Percentiles rank a stretch among this genome's conserved stretches.
Conservation (phyloP, 768 basidiomycete genomes). For the Lactarius indigo region DNA sequence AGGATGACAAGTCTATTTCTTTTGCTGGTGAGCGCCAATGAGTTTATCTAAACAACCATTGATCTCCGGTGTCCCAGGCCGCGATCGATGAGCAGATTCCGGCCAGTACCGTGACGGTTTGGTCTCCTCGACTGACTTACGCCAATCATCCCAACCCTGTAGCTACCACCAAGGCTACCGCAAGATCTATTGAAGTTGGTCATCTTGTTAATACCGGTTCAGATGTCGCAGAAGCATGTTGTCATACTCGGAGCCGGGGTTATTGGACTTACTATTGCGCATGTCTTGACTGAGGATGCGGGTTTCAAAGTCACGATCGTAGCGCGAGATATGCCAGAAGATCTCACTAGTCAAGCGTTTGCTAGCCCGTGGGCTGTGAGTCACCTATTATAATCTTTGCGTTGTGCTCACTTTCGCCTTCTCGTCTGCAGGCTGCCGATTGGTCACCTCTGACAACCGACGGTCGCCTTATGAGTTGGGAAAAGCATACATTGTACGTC, state of each 20-base stretch:
- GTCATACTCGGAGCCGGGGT: conserved; percentile 44
- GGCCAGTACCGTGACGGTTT: background rate
- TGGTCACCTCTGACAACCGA: conserved; percentile 43
- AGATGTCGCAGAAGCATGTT: conserved; percentile 25
- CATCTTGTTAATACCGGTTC: conserved; percentile 7
- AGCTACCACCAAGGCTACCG: background rate
- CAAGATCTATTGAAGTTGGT: background rate
- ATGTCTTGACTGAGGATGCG: conserved; percentile 32
- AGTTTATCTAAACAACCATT: background rate
- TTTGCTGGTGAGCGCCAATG: too few relatives aligned
- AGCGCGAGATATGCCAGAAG: conserved; percentile 40
- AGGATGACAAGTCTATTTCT: background rate
- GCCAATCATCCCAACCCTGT: background rate
- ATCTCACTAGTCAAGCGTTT: conserved; percentile 42
- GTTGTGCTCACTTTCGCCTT: background rate
- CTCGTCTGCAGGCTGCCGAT: conserved; percentile 39
- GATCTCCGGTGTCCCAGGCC: background rate
- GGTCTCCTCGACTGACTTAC: background rate
- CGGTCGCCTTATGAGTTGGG: conserved; percentile 37
- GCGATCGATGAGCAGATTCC: background rate
- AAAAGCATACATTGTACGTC: conserved; percentile 42
- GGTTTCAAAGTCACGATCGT: conserved; percentile 35
- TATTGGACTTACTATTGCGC: conserved; percentile 42
- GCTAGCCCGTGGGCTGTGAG: conserved; percentile 51
- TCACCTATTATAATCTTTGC: background rate